Evolutionary conservation across 192 early-diverging fungal species (phyloP).

Genomic region (Linnemannia schmuckeri): DNA sequence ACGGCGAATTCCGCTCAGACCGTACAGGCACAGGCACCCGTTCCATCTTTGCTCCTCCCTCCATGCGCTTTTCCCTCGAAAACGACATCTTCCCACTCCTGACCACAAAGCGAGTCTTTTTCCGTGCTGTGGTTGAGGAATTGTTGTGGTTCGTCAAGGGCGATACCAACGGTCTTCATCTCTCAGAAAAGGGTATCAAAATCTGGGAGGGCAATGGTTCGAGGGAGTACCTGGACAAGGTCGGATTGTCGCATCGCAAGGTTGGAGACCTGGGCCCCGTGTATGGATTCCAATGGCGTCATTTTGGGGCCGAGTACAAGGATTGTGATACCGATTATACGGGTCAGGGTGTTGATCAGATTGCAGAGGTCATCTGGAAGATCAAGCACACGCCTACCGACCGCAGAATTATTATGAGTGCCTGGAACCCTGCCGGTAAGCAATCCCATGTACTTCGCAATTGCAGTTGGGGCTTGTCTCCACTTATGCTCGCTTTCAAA

Average conservation of each 20-base stretch:
- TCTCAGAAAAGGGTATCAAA: conserved; percentile 80
- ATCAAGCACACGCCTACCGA: conserved; percentile 90
- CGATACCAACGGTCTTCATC: conserved; percentile 83
- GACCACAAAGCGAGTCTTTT: conserved; percentile 96
- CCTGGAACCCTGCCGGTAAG: conserved; percentile 97
- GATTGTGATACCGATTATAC: conserved; percentile 89
- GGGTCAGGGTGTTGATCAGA: conserved; percentile 94
- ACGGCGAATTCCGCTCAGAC: conserved; percentile 84
- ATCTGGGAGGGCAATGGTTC: conserved; percentile 96
- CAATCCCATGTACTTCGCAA: background rate
- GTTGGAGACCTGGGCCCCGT: conserved; percentile 95
- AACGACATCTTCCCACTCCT: conserved; percentile 87
- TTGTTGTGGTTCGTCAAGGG: conserved; percentile 96
- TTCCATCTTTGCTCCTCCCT: conserved; percentile 88
- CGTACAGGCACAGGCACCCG: conserved; percentile 91
- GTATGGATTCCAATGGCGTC: conserved; percentile 99
- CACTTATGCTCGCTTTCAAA: background rate
- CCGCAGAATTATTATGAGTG: conserved; percentile 92
- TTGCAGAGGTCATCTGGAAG: conserved; percentile 86
- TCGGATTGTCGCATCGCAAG: conserved; percentile 79
- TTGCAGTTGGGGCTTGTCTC: too few relatives aligned
- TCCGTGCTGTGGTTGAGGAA: conserved; percentile 93
- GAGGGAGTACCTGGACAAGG: conserved; percentile 88
- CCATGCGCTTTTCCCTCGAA: conserved; percentile 85
- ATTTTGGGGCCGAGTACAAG: conserved; percentile 95